Base-by-base conservation (phyloP, 805 yeast genomes). In the Metschnikowia continentalis region DNA sequence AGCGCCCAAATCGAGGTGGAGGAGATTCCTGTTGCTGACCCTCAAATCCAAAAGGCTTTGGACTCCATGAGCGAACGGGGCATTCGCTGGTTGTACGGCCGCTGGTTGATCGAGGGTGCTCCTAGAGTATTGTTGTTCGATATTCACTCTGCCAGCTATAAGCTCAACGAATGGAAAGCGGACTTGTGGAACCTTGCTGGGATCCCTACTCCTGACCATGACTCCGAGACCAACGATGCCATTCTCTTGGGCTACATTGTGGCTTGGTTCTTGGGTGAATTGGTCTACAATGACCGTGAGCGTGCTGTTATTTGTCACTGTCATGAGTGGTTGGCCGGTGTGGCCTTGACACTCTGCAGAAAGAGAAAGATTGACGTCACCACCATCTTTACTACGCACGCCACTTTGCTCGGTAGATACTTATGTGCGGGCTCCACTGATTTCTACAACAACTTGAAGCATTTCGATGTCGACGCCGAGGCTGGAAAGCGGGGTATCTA, bases 261-360 rank as follows among this genome's bases (percentile, higher is more conserved):
- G 23, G 96, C 98, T 2, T 92, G 99, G 99, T 91, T 92, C 67
- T 74, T 94, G 50, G 99, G 99, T 15, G 98, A 94, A 69, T 79
- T 89, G 65, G 89, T 88, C n/a, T 82, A 77, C 64, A 82, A 84
- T 61, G 96, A 94, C 67, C 79, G 83, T 22, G 86, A 86, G 48
- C 83, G 92, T 60, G 97, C 98, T 0, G 90, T 94, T 47, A 84
- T 92, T 54, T 84, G 94, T 50, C 99, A 92, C 66, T 91, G 88
- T 68, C 99, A 92, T 73, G 99, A 92, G 73, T 92, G 99, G 99
- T 79, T 92, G 52, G 97, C 99, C 1, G 97, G 98, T 60, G 90
- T 94, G 42, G 96, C 96, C 0, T 74, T 94, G 53, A 97, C 99
- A 0, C 75, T 92, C 51, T 90, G 97, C 68, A 78, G 96, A 62